A percentile compares a stretch with the other conserved stretches of the same genome.
Evolutionary conservation across 495 filamentous ascomycete genomes (phyloP).

Genomic region (Penicillium paradoxum): DNA sequence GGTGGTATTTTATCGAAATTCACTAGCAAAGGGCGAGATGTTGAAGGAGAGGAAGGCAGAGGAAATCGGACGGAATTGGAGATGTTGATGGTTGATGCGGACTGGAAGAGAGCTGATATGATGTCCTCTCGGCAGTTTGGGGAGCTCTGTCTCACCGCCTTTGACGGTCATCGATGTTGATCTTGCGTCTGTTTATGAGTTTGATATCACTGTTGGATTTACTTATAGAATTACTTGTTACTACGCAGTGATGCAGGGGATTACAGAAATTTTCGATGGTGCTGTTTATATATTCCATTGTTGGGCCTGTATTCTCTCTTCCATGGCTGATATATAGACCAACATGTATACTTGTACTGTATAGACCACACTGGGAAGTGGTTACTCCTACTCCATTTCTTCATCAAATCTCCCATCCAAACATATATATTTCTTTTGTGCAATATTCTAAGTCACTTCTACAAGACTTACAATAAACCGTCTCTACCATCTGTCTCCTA

Average conservation of each 20-base stretch:
- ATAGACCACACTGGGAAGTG: too few relatives aligned
- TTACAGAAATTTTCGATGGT: too few relatives aligned
- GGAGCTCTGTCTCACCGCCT: slow-evolving; percentile 7
- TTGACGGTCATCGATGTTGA: slow-evolving; percentile 1
- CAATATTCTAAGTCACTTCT: too few relatives aligned
- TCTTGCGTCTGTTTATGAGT: not conserved
- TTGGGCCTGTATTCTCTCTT: too few relatives aligned
- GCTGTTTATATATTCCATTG: too few relatives aligned
- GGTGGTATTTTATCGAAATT: not conserved
- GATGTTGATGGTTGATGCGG: slow-evolving; percentile 9
- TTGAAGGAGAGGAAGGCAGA: not conserved
- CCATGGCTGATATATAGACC: too few relatives aligned
- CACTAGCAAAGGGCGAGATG: not conserved
- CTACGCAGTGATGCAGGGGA: not conserved
- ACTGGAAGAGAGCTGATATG: slow-evolving; percentile 10
- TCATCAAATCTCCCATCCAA: too few relatives aligned
- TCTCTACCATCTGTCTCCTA: too few relatives aligned
- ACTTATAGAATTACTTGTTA: not conserved
- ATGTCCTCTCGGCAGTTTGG: slow-evolving; percentile 10
- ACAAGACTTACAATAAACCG: too few relatives aligned
- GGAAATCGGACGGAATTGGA: not conserved
- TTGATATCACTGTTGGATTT: not conserved
- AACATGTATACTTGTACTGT: too few relatives aligned
- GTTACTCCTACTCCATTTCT: too few relatives aligned
- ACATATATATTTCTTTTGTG: too few relatives aligned